These are phyloP conservation scores for Prunus mira DNA, from an alignment of 306 rosid species.

Conservation along the genomic window DNA sequence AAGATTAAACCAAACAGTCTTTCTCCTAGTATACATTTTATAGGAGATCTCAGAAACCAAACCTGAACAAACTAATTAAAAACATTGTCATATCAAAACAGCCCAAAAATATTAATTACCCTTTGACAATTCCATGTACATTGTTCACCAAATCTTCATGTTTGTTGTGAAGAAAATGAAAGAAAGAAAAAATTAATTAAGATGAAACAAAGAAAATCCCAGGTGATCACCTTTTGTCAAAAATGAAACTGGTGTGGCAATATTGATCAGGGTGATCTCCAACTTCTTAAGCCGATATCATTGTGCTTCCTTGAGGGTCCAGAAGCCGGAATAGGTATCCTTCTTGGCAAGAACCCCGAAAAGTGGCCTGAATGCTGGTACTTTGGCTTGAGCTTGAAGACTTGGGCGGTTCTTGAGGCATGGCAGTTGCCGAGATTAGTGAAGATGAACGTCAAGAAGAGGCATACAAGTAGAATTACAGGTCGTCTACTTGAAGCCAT, in stretches of 20 bases:
- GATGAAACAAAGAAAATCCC: conserved; percentile 10
- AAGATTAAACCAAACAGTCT: conserved; percentile 3
- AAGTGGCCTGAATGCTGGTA: conserved; percentile 64
- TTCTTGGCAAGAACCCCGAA: conserved; percentile 73
- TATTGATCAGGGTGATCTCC: conserved; percentile 51
- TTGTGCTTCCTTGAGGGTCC: conserved; percentile 97
- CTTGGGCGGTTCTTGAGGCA: conserved; percentile 45
- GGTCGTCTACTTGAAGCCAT: conserved; percentile 54
- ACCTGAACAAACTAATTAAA: conserved; percentile 23
- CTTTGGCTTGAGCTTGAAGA: conserved; percentile 58
- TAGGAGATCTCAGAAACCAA: conserved; percentile 24
- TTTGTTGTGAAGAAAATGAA: conserved; percentile 31
- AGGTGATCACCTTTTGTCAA: conserved; percentile 37
- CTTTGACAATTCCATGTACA: conserved; percentile 43
- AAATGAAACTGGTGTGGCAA: neutral
- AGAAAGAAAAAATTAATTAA: neutral
- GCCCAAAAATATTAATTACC: conserved; percentile 40
- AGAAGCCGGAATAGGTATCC: conserved; percentile 70
- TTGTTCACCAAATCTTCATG: conserved; percentile 28
- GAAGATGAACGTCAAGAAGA: conserved; percentile 43
- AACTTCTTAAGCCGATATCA: conserved; percentile 62
- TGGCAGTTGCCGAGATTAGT: conserved; percentile 34
- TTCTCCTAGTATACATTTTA: conserved; percentile 23
- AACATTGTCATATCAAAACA: conserved; percentile 22
- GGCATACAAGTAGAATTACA: conserved; percentile 27